These are phyloP conservation scores for Postia placenta DNA, from an alignment of 768 basidiomycete species.

Conservation along the genomic window DNA sequence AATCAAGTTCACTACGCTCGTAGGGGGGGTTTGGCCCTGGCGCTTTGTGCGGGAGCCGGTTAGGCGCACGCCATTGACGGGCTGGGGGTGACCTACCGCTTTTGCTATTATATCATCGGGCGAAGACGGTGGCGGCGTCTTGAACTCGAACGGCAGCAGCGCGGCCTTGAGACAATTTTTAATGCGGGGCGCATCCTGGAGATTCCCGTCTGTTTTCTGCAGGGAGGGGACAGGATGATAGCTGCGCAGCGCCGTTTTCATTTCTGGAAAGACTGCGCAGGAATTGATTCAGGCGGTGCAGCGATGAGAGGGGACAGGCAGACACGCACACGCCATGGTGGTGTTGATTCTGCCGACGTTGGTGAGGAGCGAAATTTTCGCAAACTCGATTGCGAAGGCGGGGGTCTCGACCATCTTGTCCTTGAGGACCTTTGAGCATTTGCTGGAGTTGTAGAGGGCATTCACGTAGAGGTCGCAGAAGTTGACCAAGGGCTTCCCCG, in stretches of 20 bases:
- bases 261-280: slow-evolving; percentile 77
- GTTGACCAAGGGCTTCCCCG: slow-evolving; percentile 46
- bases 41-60: slow-evolving; percentile 30
- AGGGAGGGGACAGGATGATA: slow-evolving; percentile 90
- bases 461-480: slow-evolving; percentile 84
- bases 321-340: slow-evolving; percentile 73
- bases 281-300: not conserved
- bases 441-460: slow-evolving; percentile 71
- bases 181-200: slow-evolving; percentile 88
- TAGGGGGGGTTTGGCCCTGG: slow-evolving; percentile 63
- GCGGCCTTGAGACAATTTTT: slow-evolving; percentile 87
- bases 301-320: slow-evolving; percentile 7
- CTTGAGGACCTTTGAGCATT: slow-evolving; percentile 83
- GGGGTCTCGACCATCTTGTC: slow-evolving; percentile 84
- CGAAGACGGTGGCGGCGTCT: slow-evolving; percentile 59
- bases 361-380: slow-evolving; percentile 78
- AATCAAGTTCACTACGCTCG: slow-evolving; percentile 80
- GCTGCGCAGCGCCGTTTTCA: slow-evolving; percentile 85
- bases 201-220: slow-evolving; percentile 82
- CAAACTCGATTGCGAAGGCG: slow-evolving; percentile 71
- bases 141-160: slow-evolving; percentile 62
- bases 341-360: slow-evolving; percentile 92
- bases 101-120: slow-evolving; percentile 69
- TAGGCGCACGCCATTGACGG: not conserved
- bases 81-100: slow-evolving; percentile 39